A percentile compares a stretch with the other conserved stretches of the same genome.
These are phyloP conservation scores for Phytopythium ostracodes DNA, from an alignment of 352 stramenopile genomes.

Conservation along the genomic window DNA sequence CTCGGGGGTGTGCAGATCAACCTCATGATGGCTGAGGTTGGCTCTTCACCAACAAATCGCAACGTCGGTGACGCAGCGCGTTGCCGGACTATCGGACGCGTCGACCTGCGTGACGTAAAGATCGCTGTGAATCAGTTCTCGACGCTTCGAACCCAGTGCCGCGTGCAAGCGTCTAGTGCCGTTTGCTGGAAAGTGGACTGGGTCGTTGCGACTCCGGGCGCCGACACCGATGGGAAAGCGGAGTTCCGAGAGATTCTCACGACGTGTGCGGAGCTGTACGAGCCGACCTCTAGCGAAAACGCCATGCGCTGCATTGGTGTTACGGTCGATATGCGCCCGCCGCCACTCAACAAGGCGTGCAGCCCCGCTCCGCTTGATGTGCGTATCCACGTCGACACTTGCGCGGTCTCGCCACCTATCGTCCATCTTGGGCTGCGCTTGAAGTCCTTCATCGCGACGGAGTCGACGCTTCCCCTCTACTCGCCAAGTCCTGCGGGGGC, in stretches of 20 bases:
- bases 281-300: conserved; percentile 10
- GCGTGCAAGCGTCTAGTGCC: conserved; percentile 31
- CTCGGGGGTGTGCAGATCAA: conserved; percentile 42
- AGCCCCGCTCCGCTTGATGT: conserved; percentile 30
- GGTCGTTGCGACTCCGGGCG: neutral
- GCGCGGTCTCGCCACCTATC: conserved; percentile 45
- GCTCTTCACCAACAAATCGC: conserved; percentile 4
- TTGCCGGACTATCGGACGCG: conserved; percentile 30
- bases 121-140: conserved; percentile 40
- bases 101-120: conserved; percentile 35
- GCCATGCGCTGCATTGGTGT: conserved; percentile 16
- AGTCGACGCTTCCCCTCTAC: conserved; percentile 33
- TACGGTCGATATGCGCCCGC: conserved; percentile 5
- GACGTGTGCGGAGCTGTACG: conserved; percentile 33
- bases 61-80: neutral
- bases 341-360: neutral
- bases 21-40: conserved; percentile 20
- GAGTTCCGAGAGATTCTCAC: conserved; percentile 18
- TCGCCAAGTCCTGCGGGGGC: conserved; percentile 18
- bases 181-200: conserved; percentile 50
- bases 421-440: conserved; percentile 42
- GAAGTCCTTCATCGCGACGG: conserved; percentile 41
- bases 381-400: conserved; percentile 58
- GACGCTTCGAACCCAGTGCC: conserved; percentile 48
- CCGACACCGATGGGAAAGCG: neutral